Base-by-base conservation (phyloP, 495 filamentous ascomycete species). In the Annulohypoxylon maeteangense region DNA sequence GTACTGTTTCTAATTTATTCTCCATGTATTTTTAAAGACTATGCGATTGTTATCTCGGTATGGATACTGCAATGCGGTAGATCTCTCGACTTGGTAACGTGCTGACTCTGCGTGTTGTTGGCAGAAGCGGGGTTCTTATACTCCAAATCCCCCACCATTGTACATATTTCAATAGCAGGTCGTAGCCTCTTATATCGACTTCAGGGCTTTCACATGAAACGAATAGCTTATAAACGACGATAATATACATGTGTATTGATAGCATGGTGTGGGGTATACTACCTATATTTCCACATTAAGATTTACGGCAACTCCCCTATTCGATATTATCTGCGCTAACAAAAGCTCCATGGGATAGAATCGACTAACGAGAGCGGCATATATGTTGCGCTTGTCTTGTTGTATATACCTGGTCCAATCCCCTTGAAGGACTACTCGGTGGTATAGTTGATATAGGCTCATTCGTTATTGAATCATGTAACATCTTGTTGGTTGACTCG, bases 401-500 rank as follows among this genome's bases (percentile, higher is more conserved):
- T 56, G 18, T 18, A 5, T 12, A 32, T 38, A 22, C 8, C 11
- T 23, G 14, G 20, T 0, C 20, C 2, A 20, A 38, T 38, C 54
- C 20, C 12, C 7, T 20, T 5, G n/a, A 34, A 32, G 31, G 18
- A 51, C 10, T 22, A 20, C 8, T 14, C 36, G 36, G 54, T 8
- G 10, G 34, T 57, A 40, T 40, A 57, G 22, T 22, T 27, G 32
- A 57, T 10, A 7, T 11, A 36, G 38, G 34, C 8, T 6, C 6
- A 55, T 62, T 68, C 50, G 66, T 58, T 62, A 68, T 57, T 42
- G 4, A 56, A 58, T 69, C 60, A 31, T 69, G 59, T 58, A 63
- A 59, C 29, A 36, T 22, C 7, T 48, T 56, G 48, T 29, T 29
- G 25, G 27, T 38, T 53, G 34, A 47, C 40, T 61, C 34, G 36